phyloP scores from a whole-genome alignment of 73 alveolate genomes.

The Paraurostyla sp. region DNA sequence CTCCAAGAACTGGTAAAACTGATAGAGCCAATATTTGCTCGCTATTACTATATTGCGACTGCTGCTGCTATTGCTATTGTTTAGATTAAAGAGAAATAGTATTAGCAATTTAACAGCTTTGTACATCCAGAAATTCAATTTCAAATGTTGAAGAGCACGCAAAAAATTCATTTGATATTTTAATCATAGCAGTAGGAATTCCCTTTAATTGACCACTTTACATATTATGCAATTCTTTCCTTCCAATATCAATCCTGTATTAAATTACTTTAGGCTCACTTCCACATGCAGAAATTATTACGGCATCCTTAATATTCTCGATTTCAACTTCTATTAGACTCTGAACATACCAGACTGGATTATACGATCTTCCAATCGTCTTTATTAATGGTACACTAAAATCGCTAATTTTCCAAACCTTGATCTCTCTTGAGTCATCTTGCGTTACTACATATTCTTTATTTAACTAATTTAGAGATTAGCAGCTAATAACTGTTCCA shows the following conservation, averaged over 20 bases:
- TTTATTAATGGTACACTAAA: conserved; percentile 5
- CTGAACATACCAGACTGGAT: conserved; percentile 50
- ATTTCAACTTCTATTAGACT: not conserved
- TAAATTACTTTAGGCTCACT: conserved; percentile 24
- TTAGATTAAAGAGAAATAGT: not conserved
- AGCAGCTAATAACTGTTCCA: conserved; percentile 41
- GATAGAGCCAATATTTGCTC: not conserved
- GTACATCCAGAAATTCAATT: conserved; percentile 30
- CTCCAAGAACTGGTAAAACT: not conserved
- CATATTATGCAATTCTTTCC: not conserved
- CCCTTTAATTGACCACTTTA: not conserved
- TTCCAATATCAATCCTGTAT: conserved; percentile 1
- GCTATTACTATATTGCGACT: not conserved
- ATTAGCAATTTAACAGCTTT: not conserved
- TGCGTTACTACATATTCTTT: conserved; percentile 17
- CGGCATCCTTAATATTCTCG: not conserved
- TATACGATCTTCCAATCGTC: conserved; percentile 46
- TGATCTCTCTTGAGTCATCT: conserved; percentile 57
- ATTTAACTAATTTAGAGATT: not conserved
- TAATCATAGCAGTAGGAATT: conserved; percentile 33
- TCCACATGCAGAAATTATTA: conserved; percentile 5
- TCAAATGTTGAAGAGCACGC: conserved; percentile 17
- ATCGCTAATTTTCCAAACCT: conserved; percentile 39
- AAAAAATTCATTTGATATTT: not conserved
- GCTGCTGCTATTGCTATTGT: not conserved